phyloP scores from a whole-genome alignment of 306 rosid genomes.

The Acacia confusa region DNA sequence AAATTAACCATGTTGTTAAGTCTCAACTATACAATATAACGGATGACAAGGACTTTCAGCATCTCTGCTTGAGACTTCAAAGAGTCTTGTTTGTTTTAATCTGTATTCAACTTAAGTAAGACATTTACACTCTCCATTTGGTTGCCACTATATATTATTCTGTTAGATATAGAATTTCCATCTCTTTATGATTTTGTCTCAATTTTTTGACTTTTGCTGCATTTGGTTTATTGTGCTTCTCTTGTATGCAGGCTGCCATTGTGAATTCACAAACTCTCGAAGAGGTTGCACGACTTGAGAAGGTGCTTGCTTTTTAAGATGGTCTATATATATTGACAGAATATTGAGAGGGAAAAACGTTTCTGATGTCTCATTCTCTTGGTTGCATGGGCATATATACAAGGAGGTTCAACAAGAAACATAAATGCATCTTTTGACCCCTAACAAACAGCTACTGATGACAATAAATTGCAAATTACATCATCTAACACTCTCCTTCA shows the following conservation, averaged over 20 bases:
- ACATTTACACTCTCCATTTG: not conserved
- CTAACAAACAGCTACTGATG: not conserved
- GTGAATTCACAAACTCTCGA: conserved; percentile 97
- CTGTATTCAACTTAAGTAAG: not conserved
- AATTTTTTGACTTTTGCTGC: conserved; percentile 14
- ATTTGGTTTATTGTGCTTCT: conserved; percentile 30
- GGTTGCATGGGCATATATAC: not conserved
- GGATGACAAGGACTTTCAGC: not conserved
- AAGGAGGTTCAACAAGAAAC: not conserved
- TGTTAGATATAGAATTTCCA: not conserved
- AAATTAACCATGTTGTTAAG: not conserved
- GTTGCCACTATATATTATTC: not conserved
- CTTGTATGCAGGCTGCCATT: conserved; percentile 82
- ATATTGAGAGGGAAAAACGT: not conserved
- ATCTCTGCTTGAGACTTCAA: not conserved
- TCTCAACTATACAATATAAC: not conserved
- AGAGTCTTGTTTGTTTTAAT: not conserved
- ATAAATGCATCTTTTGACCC: not conserved
- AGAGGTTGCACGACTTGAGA: conserved; percentile 98
- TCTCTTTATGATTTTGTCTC: conserved; percentile 1
- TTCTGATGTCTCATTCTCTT: not conserved
- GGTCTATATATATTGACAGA: not conserved
- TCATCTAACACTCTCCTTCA: no score
- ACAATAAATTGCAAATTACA: no score
- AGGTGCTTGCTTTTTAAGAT: conserved; percentile 55